These are phyloP conservation scores for Aspergillus felis DNA, from an alignment of 2,329 filamentous ascomycete genomes.

Conservation along the genomic window DNA sequence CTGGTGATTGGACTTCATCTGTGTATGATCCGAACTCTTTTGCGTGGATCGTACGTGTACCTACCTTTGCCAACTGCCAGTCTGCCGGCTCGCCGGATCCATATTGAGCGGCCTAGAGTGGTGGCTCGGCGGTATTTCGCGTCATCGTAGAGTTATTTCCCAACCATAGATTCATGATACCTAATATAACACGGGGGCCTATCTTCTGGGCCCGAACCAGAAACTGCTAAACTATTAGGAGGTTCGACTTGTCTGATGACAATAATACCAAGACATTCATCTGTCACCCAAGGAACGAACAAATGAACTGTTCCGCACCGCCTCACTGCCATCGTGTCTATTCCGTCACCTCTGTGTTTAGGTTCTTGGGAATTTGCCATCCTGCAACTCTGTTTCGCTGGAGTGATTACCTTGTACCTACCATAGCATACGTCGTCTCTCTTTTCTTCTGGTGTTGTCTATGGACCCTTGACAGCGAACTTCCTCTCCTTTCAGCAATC, in stretches of 20 bases:
- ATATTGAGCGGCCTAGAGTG: not conserved
- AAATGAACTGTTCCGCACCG: conserved; percentile 9
- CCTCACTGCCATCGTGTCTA: conserved; percentile 14
- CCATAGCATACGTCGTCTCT: not conserved
- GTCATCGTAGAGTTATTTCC: not conserved
- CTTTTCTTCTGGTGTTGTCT: not conserved
- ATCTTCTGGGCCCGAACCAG: not conserved
- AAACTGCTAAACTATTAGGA: not conserved
- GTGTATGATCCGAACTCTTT: not conserved
- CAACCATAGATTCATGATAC: not conserved
- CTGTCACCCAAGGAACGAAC: conserved; percentile 8
- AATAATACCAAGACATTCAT: not conserved
- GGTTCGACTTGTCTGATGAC: not conserved
- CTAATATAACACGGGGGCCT: not conserved
- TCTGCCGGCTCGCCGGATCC: not conserved
- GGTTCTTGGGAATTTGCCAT: not conserved
- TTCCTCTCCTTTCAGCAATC: not conserved
- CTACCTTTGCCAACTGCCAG: not conserved
- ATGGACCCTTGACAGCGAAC: not conserved
- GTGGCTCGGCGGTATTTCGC: not conserved
- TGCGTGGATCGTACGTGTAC: not conserved
- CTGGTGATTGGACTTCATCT: not conserved
- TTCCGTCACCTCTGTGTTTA: conserved; percentile 2
- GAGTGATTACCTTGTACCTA: not conserved
- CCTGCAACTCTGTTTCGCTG: not conserved